A percentile compares a stretch with the other conserved stretches of the same genome.
Conservation (phyloP, 73 alveolate genomes). For the Halteria grandinella region DNA sequence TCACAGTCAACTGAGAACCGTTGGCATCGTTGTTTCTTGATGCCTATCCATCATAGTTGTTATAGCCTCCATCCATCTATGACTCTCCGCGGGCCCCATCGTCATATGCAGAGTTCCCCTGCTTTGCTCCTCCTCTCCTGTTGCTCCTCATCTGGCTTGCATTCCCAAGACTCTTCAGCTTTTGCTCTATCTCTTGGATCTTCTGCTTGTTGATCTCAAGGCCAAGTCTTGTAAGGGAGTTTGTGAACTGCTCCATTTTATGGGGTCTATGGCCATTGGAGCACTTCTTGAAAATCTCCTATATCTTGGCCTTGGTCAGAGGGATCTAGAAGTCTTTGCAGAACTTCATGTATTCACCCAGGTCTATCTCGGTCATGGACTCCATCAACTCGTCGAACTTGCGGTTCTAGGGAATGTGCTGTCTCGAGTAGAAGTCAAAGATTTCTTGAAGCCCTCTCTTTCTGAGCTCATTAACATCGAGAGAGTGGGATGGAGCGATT, state of each 20-base stretch:
- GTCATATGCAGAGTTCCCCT: background rate
- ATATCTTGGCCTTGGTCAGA: slow-evolving; percentile 10
- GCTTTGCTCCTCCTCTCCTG: background rate
- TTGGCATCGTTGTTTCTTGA: too few relatives aligned
- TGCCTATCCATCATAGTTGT: too few relatives aligned
- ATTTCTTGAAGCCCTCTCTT: slow-evolving; percentile 62
- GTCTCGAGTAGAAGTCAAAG: slow-evolving; percentile 60
- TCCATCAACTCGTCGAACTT: slow-evolving; percentile 59
- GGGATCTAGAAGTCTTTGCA: slow-evolving; percentile 65
- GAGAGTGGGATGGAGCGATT: too few relatives aligned
- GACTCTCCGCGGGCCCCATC: too few relatives aligned
- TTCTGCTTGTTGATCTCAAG: slow-evolving; percentile 13
- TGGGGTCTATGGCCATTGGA: slow-evolving; percentile 52
- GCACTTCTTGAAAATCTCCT: slow-evolving; percentile 65
- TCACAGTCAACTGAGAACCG: too few relatives aligned
- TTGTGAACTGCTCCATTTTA: slow-evolving; percentile 45
- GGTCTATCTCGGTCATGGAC: slow-evolving; percentile 50
- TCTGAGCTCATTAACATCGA: too few relatives aligned
- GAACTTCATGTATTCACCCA: slow-evolving; percentile 69
- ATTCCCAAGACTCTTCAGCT: background rate
- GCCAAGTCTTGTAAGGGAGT: slow-evolving; percentile 23
- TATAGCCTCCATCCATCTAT: too few relatives aligned
- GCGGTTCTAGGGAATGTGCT: slow-evolving; percentile 58
- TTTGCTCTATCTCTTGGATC: slow-evolving; percentile 10
- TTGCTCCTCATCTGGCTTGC: background rate